Conservation (phyloP, 352 stramenopile genomes). For the Globisporangium paddicum region DNA sequence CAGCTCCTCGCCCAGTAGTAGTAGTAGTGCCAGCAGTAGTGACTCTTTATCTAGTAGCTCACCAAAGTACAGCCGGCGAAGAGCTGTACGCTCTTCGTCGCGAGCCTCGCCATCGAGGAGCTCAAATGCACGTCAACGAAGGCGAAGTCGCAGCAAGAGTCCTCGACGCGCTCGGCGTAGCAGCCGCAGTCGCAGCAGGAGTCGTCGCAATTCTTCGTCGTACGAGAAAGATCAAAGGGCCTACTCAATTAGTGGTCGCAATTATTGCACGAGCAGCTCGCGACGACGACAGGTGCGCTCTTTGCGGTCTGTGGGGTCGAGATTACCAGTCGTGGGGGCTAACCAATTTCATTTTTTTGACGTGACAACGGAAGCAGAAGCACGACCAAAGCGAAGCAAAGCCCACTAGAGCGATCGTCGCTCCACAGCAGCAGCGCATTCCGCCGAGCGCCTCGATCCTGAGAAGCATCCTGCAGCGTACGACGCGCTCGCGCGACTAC, state of each 20-base stretch:
- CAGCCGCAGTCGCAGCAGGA: background rate
- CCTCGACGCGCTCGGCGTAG: background rate
- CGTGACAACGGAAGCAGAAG: background rate
- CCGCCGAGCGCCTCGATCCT: slow-evolving; percentile 1
- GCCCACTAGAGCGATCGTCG: too few relatives aligned
- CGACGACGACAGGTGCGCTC: background rate
- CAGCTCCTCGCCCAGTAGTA: background rate
- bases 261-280: background rate
- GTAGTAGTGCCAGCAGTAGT: background rate
- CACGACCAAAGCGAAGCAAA: background rate
- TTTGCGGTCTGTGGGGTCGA: background rate
- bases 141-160: background rate
- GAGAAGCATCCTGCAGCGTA: slow-evolving; percentile 2
- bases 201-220: background rate
- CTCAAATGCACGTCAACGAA: background rate
- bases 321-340: background rate
- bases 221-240: background rate
- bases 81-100: background rate
- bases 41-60: background rate
- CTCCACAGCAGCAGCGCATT: background rate
- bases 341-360: background rate
- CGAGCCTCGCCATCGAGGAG: background rate
- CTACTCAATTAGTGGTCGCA: background rate
- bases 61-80: background rate
- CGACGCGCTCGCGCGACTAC: slow-evolving; percentile 4